phyloP scores from a whole-genome alignment of 305 asterid genomes.

The Fraxinus ornus region DNA sequence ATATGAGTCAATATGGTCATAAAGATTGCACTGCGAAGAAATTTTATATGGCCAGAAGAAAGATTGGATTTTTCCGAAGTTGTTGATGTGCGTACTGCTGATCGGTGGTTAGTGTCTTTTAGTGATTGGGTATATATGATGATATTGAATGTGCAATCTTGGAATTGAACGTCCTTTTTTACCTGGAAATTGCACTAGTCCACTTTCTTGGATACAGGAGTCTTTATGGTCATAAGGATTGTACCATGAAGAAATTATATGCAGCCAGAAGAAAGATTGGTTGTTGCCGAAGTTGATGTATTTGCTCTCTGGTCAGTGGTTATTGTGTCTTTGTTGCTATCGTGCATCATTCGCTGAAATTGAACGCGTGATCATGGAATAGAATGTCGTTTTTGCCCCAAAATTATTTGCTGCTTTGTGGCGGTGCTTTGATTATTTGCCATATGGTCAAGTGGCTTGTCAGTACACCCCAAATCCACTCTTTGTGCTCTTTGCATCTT shows the following conservation, averaged over 20 bases:
- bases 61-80: background rate
- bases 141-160: background rate
- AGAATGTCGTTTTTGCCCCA: background rate
- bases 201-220: background rate
- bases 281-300: background rate
- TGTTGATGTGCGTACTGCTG: background rate
- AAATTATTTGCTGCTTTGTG: background rate
- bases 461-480: background rate
- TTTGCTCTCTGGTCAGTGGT: background rate
- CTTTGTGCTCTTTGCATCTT: background rate
- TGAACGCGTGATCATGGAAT: background rate
- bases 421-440: background rate
- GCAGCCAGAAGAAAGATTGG: background rate
- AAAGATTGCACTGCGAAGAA: background rate
- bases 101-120: background rate
- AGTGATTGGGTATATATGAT: background rate
- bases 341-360: background rate
- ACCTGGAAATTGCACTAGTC: background rate
- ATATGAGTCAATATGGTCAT: background rate
- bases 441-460: background rate
- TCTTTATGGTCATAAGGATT: background rate
- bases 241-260: background rate
- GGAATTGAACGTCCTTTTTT: background rate
- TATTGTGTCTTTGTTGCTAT: background rate
- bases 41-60: background rate